Conservation (phyloP, 805 yeast species). For the Scheffersomyces coipomensis region DNA sequence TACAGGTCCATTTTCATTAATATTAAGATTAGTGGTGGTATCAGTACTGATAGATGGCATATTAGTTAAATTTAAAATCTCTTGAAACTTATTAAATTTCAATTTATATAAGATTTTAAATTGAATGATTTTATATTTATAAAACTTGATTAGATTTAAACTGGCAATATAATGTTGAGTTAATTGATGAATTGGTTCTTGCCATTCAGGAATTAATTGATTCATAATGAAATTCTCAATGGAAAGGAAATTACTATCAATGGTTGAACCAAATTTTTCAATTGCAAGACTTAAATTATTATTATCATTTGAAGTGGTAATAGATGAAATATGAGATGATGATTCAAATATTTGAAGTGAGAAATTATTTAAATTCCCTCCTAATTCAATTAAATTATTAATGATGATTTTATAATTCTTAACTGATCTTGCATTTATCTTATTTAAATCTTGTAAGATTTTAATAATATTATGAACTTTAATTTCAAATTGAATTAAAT, state of each 20-base stretch:
- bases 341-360: slow-evolving; percentile 42
- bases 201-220: slow-evolving; percentile 40
- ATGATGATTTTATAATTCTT: slow-evolving; percentile 41
- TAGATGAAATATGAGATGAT: slow-evolving; percentile 8
- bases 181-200: slow-evolving; percentile 51
- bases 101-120: slow-evolving; percentile 39
- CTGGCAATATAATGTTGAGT: slow-evolving; percentile 43
- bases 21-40: slow-evolving; percentile 5
- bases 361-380: slow-evolving; percentile 57
- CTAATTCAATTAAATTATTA: slow-evolving; percentile 46
- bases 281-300: slow-evolving; percentile 31
- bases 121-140: slow-evolving; percentile 53
- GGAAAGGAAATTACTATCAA: slow-evolving; percentile 50
- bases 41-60: slow-evolving; percentile 2
- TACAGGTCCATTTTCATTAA: neutral
- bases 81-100: slow-evolving; percentile 37
- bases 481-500: slow-evolving; percentile 31
- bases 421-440: slow-evolving; percentile 32
- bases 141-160: slow-evolving; percentile 45
- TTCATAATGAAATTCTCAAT: slow-evolving; percentile 43
- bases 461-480: slow-evolving; percentile 32
- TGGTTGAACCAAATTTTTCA: slow-evolving; percentile 53
- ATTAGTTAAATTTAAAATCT: slow-evolving; percentile 26
- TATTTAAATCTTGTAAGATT: slow-evolving; percentile 34
- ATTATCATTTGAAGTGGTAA: slow-evolving; percentile 4